A percentile compares a stretch with the other conserved stretches of the same genome.
Conservation (phyloP, 441 rosid species). For the Corymbia calophylla region DNA sequence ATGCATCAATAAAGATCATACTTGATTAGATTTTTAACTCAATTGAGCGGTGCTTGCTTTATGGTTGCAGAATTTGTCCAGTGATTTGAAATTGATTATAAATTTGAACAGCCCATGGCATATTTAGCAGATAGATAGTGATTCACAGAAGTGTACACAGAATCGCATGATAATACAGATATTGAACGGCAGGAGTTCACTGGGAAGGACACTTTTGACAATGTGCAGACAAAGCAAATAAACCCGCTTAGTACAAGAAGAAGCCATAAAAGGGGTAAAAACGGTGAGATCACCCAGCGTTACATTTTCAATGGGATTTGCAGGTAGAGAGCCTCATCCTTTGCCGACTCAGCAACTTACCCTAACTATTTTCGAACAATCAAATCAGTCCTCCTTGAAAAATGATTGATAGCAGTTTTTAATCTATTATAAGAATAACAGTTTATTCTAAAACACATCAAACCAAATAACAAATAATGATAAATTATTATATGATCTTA, state of each 20-base stretch:
- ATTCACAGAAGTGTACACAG: no score
- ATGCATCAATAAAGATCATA: background rate
- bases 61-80: background rate
- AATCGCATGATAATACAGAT: background rate
- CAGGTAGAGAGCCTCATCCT: background rate
- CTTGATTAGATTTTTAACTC: background rate
- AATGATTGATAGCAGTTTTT: no score
- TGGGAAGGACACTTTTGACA: background rate
- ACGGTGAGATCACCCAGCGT: background rate
- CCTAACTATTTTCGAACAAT: no score
- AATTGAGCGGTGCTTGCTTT: background rate
- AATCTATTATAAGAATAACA: no score
- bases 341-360: background rate
- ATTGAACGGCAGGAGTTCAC: background rate
- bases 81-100: conserved; percentile 3
- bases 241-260: no score
- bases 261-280: no score
- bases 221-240: background rate
- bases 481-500: no score
- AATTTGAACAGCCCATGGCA: conserved; percentile 77
- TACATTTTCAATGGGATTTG: background rate
- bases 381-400: no score
- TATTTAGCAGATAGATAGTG: conserved; percentile 66
- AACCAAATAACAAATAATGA: no score
- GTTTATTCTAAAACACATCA: no score